Evolutionary conservation across 2,329 filamentous ascomycete genomes (phyloP).

Genomic region (Colletotrichum sp.): DNA sequence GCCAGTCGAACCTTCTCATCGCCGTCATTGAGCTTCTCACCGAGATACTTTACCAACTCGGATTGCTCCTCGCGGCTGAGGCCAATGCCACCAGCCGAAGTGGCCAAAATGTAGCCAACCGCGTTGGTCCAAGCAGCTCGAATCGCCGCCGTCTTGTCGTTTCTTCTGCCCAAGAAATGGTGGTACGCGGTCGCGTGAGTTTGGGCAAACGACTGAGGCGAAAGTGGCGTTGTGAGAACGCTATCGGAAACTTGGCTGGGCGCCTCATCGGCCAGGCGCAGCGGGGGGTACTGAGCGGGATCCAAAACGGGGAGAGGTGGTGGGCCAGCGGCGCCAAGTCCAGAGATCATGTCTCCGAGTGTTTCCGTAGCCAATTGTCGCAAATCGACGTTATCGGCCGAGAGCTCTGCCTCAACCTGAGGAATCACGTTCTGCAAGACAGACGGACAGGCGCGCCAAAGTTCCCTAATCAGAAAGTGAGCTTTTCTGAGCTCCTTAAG

Average conservation of each 20-base stretch:
- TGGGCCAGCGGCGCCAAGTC: constrained; percentile 89
- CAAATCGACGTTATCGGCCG: constrained; percentile 86
- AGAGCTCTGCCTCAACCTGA: constrained; percentile 90
- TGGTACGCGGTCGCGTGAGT: constrained; percentile 81
- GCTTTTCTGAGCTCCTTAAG: constrained; percentile 88
- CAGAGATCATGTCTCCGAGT: constrained; percentile 91
- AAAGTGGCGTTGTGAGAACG: constrained; percentile 81
- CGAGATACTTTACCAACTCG: constrained; percentile 74
- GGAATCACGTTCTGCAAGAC: constrained; percentile 93
- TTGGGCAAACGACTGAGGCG: constrained; percentile 88
- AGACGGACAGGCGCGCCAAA: constrained; percentile 90
- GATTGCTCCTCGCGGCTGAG: constrained; percentile 83
- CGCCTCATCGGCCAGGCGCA: constrained; percentile 66
- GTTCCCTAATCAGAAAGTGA: constrained; percentile 85
- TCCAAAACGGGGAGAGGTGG: constrained; percentile 76
- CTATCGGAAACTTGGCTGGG: constrained; percentile 55
- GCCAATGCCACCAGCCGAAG: constrained; percentile 88
- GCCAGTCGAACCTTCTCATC: constrained; percentile 92
- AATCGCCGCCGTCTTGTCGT: constrained; percentile 85
- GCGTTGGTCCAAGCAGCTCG: constrained; percentile 86
- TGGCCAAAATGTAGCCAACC: constrained; percentile 85
- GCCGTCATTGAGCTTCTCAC: constrained; percentile 82
- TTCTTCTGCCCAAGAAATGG: constrained; percentile 82
- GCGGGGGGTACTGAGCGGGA: constrained; percentile 83
- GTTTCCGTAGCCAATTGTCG: constrained; percentile 91